Conservation (phyloP, 768 basidiomycete genomes). For the Termitomyces sp. region DNA sequence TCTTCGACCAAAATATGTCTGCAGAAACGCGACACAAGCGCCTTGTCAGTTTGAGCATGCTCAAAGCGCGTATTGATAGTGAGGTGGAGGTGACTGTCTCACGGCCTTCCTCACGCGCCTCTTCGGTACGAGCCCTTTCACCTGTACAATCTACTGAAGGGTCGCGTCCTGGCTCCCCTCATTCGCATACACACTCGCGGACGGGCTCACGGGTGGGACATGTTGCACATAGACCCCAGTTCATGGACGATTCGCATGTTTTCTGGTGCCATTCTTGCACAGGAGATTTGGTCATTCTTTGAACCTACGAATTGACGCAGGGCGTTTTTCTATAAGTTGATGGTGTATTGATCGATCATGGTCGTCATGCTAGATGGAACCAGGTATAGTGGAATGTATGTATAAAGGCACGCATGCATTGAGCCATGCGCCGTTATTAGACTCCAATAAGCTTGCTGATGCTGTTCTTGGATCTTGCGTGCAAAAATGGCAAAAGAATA, state of each 20-base stretch:
- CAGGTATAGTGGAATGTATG: background rate
- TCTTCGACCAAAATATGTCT: slow-evolving; percentile 68
- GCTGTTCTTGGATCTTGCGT: too few species aligned
- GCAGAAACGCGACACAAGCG: slow-evolving; percentile 81
- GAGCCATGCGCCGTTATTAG: background rate
- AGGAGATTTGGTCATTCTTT: slow-evolving; percentile 80
- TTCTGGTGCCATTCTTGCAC: slow-evolving; percentile 87
- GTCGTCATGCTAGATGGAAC: background rate
- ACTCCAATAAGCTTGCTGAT: too few species aligned
- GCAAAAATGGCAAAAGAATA: too few species aligned
- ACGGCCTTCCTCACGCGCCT: slow-evolving; percentile 42
- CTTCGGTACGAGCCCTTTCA: slow-evolving; percentile 44
- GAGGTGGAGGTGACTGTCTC: slow-evolving; percentile 52
- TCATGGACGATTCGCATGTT: slow-evolving; percentile 84
- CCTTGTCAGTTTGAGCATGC: slow-evolving; percentile 81
- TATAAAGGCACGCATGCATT: background rate
- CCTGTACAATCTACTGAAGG: slow-evolving; percentile 45
- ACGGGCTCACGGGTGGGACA: slow-evolving; percentile 16
- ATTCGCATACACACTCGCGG: slow-evolving; percentile 22
- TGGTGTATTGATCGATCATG: background rate
- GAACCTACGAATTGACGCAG: background rate
- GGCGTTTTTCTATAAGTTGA: background rate
- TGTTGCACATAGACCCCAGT: slow-evolving; percentile 57
- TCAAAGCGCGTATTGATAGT: slow-evolving; percentile 87
- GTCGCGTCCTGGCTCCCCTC: slow-evolving; percentile 22